Percentiles rank a stretch among this genome's conserved stretches.
Evolutionary conservation across 495 filamentous ascomycete species (phyloP).

Genomic region (Bacidia gigantensis): DNA sequence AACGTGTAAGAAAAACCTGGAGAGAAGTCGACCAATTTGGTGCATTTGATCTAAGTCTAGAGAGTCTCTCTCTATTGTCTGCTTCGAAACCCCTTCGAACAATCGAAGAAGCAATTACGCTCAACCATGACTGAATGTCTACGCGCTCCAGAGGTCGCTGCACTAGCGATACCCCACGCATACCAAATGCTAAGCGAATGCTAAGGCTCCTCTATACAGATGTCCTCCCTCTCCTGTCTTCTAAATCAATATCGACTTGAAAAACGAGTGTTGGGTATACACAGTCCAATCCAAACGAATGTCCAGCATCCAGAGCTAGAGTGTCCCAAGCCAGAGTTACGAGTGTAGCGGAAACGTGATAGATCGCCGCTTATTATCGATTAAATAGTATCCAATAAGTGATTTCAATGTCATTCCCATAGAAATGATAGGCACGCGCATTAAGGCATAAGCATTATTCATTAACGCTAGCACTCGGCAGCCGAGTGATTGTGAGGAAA

Average conservation of each 20-base stretch:
- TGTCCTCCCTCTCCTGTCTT: not conserved
- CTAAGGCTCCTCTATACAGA: not conserved
- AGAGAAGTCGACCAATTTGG: no score
- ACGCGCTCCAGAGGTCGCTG: not conserved
- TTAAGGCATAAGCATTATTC: not conserved
- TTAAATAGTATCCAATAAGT: not conserved
- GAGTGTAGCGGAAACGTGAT: not conserved
- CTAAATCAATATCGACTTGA: not conserved
- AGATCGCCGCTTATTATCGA: not conserved
- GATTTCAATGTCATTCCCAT: not conserved
- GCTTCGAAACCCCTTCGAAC: no score
- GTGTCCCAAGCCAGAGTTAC: not conserved
- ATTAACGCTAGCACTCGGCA: not conserved
- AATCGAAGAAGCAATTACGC: no score
- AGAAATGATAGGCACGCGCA: not conserved
- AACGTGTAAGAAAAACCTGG: no score
- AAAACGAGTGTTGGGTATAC: not conserved
- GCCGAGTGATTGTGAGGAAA: not conserved
- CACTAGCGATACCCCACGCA: not conserved
- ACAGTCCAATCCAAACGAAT: constrained; percentile 5
- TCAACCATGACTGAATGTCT: not conserved
- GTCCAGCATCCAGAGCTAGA: constrained; percentile 3
- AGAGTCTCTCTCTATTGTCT: no score
- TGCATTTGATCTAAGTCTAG: no score
- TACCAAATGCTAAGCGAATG: constrained; percentile 9